Evolutionary conservation across 2,329 filamentous ascomycete species (phyloP), one percentile per base, ranked within the genome.

Genomic region (Lasiodiplodia gonubiensis): DNA sequence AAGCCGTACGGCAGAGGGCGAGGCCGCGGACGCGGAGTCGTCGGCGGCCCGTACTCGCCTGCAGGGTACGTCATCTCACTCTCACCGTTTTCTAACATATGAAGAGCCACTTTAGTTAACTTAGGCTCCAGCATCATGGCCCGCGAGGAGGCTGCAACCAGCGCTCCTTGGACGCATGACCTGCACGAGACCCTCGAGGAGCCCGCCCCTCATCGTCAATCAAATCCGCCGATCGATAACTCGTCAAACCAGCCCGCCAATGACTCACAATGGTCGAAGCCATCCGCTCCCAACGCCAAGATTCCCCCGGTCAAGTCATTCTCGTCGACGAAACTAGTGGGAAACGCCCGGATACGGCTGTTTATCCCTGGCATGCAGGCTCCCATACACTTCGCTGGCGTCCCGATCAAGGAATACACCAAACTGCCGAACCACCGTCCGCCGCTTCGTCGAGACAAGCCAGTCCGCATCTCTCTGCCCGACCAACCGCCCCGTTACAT

Each of bases 361-460:
- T 91, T 86, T 70, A 83, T 99, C 60, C 90, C 92, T 2, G 86
- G 88, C 25, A 91, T 96, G 87, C 87, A 89, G 72, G 85, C 86
- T 35, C 87, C 93, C 6, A 86, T 90, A 54, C 81, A 87, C 51
- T 93, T 94, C 76, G 84, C 92, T 35, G 89, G 90, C 69, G 88
- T 97, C 70, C 88, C 92, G 55, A 89, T 96, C 71, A 95, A 92
- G 78, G 92, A 95, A 74, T 94, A 99, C 80, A 97, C 93, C 49
- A 93, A 94, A 73, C 87, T 99, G 59, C 95, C 95, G 23, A 93
- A 98, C 76, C 95, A 98, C 79, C 90, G 95, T 25, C 95, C 95
- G 23, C 95, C 95, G 63, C 86, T 99, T 59, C 91, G 95, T 70
- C 90, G 95, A 73, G 95, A 99, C 82, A 99, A 98, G 78, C 95